Conservation (phyloP, 2,329 filamentous ascomycete species). For the Colletotrichum cereale region DNA sequence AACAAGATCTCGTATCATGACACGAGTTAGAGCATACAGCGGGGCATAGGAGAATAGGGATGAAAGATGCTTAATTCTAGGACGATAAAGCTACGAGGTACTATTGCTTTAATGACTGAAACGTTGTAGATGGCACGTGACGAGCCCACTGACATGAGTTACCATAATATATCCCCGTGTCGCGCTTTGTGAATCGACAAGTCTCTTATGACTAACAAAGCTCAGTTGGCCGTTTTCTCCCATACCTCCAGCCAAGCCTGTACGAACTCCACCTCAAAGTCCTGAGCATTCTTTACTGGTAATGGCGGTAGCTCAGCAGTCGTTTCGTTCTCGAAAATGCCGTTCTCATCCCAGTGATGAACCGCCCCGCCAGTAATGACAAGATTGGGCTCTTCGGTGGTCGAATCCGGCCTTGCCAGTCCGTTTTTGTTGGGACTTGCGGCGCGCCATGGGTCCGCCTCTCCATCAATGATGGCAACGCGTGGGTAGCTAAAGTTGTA, state of each 20-base stretch:
- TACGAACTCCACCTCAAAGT: slow-evolving; percentile 71
- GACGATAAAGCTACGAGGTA: too few relatives aligned
- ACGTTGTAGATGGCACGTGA: too few relatives aligned
- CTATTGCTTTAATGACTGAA: too few relatives aligned
- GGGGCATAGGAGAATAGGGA: too few relatives aligned
- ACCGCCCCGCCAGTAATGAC: slow-evolving; percentile 75
- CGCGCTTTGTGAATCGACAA: background rate
- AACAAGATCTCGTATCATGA: too few relatives aligned
- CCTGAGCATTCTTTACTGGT: slow-evolving; percentile 70
- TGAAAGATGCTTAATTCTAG: too few relatives aligned
- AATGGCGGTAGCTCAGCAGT: slow-evolving; percentile 67
- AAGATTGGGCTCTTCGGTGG: slow-evolving; percentile 75
- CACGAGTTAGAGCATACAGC: too few relatives aligned
- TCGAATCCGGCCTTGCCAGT: slow-evolving; percentile 66
- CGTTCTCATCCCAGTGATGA: slow-evolving; percentile 86
- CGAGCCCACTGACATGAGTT: too few relatives aligned
- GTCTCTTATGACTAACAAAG: background rate
- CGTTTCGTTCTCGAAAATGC: slow-evolving; percentile 73
- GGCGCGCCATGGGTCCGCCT: slow-evolving; percentile 83
- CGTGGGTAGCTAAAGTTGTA: slow-evolving; percentile 80
- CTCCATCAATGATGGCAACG: slow-evolving; percentile 82
- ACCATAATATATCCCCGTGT: background rate
- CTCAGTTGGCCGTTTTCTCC: slow-evolving; percentile 43
- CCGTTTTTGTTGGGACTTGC: slow-evolving; percentile 77
- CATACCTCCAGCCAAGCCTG: slow-evolving; percentile 76